Evolutionary conservation across 495 filamentous ascomycete species (phyloP).

Genomic region (Xylaria bambusicola): DNA sequence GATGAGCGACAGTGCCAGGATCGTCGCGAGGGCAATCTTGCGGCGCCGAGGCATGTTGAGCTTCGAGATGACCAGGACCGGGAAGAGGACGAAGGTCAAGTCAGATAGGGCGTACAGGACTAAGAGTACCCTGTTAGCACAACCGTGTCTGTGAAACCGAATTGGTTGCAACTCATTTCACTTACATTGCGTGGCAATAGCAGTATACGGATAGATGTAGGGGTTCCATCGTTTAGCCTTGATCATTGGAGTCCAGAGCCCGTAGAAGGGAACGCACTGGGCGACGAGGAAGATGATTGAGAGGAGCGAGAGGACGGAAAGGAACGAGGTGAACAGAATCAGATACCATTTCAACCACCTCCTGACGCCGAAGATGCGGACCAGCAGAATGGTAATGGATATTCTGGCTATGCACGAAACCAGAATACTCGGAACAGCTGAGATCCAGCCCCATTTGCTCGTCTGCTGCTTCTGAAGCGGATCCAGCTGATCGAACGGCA

Average conservation of each 20-base stretch:
- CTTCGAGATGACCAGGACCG: conserved; percentile 21
- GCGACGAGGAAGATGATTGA: not conserved
- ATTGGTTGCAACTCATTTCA: not conserved
- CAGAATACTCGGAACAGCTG: not conserved
- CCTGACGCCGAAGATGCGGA: conserved; percentile 20
- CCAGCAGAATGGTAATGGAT: conserved; percentile 21
- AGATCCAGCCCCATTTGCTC: not conserved
- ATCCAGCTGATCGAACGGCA: not conserved
- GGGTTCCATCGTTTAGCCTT: not conserved
- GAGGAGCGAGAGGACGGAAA: not conserved
- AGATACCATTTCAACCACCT: conserved; percentile 23
- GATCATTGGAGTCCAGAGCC: not conserved
- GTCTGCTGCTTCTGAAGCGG: not conserved
- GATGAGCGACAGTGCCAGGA: conserved; percentile 10
- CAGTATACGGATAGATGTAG: not conserved
- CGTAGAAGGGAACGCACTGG: not conserved
- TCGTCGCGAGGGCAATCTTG: conserved; percentile 5
- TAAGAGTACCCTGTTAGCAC: not conserved
- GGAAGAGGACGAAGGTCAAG: conserved; percentile 21
- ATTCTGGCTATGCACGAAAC: conserved; percentile 10
- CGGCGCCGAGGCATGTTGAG: conserved; percentile 24
- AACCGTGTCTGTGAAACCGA: not conserved
- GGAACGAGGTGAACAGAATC: not conserved
- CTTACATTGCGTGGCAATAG: not conserved
- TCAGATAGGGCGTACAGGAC: conserved; percentile 19